Evolutionary conservation across 371 early-diverging fungal species (phyloP), one percentile per base, ranked within the genome.

Genomic region (Rhizopus arrhizus): DNA sequence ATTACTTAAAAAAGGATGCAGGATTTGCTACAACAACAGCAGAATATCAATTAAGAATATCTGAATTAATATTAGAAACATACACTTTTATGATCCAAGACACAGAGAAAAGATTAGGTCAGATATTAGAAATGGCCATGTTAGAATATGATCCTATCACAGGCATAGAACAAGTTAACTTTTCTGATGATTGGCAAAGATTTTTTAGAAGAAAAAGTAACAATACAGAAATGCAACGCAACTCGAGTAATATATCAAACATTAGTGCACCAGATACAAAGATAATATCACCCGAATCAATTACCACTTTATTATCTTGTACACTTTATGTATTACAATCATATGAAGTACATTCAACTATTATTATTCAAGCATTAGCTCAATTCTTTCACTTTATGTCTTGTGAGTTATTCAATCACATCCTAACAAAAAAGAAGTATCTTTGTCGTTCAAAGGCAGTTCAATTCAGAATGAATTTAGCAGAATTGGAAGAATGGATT

Each of bases 381-480:
- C 94, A 94, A 66, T 67, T 93, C 43, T 75, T 94, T 58, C 86
- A 91, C 68, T 86, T 77, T 63, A 70, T 93, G 41, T 83, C 87
- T 34, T 80, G 86, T 58, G 90, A 89, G 67, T 62, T 91, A 32
- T 94, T 96, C 67, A 95, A 96, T 70, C 85, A 84, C 31, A 87
- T 96, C 64, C 64, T 95, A 60, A 77, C 86, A 16, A 84, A 81
- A 56, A 84, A 87, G 54, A 86, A 87, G 46, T 85, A 86, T 36
- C 83, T 91, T 60, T 87, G 86, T 59, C 85, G 95, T 6, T 83
- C 89, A 29, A 85, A 86, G 50, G 95, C 95, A 0, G 75, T 92
- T 64, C 91, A 89, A 71, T 82, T 94, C 36, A 89, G 90, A 48
- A 84, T 92, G 79, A 96, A 95, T 65, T 59, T 94, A 32, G 84